Percentiles rank a stretch among this genome's conserved stretches.
Evolutionary conservation across 805 yeast species (phyloP).

Genomic region (Candida chauliodis): DNA sequence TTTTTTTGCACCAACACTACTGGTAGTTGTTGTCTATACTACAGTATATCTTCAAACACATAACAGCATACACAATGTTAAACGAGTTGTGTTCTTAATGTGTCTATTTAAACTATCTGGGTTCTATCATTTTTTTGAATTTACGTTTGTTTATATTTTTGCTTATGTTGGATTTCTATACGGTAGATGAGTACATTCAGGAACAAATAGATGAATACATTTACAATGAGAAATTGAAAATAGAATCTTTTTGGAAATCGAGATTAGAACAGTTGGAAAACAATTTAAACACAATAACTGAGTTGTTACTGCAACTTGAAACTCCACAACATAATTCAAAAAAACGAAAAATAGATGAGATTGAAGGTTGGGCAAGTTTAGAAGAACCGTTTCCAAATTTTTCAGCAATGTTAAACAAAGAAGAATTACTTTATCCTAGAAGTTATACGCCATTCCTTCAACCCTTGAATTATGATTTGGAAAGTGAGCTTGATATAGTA

Average conservation of each 20-base stretch:
- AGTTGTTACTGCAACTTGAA: neutral
- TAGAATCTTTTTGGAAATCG: neutral
- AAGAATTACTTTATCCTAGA: no score
- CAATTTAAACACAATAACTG: neutral
- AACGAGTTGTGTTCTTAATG: no score
- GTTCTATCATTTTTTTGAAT: constrained; percentile 4
- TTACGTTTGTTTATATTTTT: constrained; percentile 2
- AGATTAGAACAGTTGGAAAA: constrained; percentile 2
- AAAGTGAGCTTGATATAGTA: no score
- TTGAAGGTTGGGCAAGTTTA: no score
- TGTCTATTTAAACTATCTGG: neutral
- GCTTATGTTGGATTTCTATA: constrained; percentile 5
- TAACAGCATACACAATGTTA: no score
- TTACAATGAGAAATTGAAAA: neutral
- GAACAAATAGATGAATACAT: constrained; percentile 3
- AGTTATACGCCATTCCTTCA: no score
- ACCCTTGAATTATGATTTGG: no score
- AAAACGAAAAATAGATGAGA: neutral
- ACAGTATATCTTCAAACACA: no score
- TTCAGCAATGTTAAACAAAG: no score
- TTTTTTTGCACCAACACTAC: no score
- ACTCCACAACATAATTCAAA: neutral
- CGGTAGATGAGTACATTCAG: neutral
- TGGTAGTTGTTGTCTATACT: no score
- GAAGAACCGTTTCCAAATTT: no score